Percentiles rank a stretch among this genome's conserved stretches.
phyloP scores from a whole-genome alignment of 2,329 filamentous ascomycete species.

The Dissoconium aciculare region DNA sequence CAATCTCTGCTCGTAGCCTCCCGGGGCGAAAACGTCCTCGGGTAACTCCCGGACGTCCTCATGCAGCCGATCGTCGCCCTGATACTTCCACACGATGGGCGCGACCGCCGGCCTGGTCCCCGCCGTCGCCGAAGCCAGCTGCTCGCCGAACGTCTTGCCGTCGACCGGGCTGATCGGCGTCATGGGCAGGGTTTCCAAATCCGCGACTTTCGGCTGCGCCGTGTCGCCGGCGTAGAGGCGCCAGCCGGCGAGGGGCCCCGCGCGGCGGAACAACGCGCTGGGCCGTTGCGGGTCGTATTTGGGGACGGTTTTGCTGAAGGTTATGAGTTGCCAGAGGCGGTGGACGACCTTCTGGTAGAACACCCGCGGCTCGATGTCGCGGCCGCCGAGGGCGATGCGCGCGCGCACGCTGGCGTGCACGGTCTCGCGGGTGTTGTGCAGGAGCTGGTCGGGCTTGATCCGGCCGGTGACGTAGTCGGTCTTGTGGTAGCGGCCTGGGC shows the following conservation, averaged over 20 bases:
- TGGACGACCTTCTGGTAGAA: conserved; percentile 9
- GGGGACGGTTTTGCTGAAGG: conserved; percentile 6
- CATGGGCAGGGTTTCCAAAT: neutral
- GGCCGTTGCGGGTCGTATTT: conserved; percentile 15
- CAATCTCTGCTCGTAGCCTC: conserved; percentile 11
- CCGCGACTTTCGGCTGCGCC: conserved; percentile 10
- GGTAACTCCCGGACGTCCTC: conserved; percentile 8
- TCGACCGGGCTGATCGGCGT: conserved; percentile 14
- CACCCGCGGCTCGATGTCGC: conserved; percentile 17
- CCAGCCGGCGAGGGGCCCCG: conserved; percentile 21
- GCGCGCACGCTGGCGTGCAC: conserved; percentile 24
- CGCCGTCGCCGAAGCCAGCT: no score
- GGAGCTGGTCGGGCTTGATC: conserved; percentile 13
- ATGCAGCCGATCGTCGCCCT: conserved; percentile 7
- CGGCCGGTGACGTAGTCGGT: conserved; percentile 18
- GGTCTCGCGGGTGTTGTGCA: conserved; percentile 20
- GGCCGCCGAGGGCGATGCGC: conserved; percentile 26
- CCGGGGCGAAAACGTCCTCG: conserved; percentile 14
- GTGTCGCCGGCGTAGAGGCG: conserved; percentile 20
- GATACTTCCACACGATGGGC: conserved; percentile 17
- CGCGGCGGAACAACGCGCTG: conserved; percentile 6
- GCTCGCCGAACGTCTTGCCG: conserved; percentile 10
- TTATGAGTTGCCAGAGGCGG: conserved; percentile 12
- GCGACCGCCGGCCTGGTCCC: no score
- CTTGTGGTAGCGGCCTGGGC: conserved; percentile 20